phyloP scores from a whole-genome alignment of 73 alveolate genomes.

The Tetrahymena borealis region DNA sequence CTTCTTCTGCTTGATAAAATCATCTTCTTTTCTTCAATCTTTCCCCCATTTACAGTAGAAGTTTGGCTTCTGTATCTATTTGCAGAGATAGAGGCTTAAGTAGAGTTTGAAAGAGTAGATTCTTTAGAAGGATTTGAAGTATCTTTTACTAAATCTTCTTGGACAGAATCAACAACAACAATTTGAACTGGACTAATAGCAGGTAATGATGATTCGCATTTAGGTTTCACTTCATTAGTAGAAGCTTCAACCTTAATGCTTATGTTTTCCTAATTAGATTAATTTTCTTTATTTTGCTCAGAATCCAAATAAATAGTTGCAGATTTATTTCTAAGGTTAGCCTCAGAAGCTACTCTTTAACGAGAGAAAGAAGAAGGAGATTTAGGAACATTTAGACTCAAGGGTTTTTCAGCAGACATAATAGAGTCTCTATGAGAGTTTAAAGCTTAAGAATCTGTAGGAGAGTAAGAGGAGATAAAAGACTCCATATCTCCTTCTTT shows the following conservation, averaged over 20 bases:
- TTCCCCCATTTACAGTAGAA: neutral
- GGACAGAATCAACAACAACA: neutral
- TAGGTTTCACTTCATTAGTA: no score
- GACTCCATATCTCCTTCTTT: neutral
- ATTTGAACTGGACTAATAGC: no score
- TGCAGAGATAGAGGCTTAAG: neutral
- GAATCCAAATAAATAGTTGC: neutral
- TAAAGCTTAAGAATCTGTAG: neutral
- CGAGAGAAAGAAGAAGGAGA: neutral
- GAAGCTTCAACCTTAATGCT: no score
- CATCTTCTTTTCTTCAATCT: neutral
- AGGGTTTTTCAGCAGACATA: neutral
- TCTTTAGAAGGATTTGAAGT: no score
- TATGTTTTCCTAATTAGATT: neutral
- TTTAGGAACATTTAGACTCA: neutral
- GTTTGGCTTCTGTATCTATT: neutral
- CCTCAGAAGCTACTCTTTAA: neutral
- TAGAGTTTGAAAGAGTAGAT: neutral
- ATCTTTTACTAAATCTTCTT: neutral
- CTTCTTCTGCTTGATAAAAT: neutral
- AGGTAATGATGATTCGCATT: no score
- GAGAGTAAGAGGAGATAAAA: neutral
- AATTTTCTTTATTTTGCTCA: neutral
- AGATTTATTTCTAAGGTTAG: neutral
- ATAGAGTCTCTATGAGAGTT: neutral